Percentiles rank a stretch among this genome's conserved stretches.
Evolutionary conservation across 2,329 filamentous ascomycete species (phyloP).

Genomic region (Phaeosphaeriaceae sp.): DNA sequence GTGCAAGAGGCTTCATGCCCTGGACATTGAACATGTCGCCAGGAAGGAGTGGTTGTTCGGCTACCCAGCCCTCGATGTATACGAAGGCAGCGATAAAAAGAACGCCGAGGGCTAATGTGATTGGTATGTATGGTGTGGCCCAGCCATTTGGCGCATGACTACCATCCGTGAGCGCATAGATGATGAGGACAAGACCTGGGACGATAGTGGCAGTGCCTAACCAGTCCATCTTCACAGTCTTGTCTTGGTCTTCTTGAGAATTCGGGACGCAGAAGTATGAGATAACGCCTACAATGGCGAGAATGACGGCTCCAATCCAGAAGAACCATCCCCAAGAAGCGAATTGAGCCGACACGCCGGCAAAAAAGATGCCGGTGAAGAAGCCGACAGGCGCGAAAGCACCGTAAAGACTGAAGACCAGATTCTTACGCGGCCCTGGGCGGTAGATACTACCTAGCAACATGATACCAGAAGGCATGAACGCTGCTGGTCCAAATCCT

Average conservation of each 20-base stretch:
- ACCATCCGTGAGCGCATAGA: slow-evolving; percentile 77
- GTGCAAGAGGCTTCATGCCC: slow-evolving; percentile 61
- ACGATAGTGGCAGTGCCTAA: slow-evolving; percentile 43
- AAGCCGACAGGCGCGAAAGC: slow-evolving; percentile 59
- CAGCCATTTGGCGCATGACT: slow-evolving; percentile 72
- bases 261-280: slow-evolving; percentile 42
- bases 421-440: slow-evolving; percentile 71
- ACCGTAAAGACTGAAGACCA: slow-evolving; percentile 67
- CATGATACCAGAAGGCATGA: slow-evolving; percentile 72
- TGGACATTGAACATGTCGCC: slow-evolving; percentile 71
- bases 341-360: slow-evolving; percentile 40
- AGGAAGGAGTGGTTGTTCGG: slow-evolving; percentile 71
- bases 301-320: slow-evolving; percentile 41
- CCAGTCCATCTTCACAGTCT: slow-evolving; percentile 47
- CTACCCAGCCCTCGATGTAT: slow-evolving; percentile 76
- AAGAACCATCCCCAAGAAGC: slow-evolving; percentile 44
- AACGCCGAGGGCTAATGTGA: slow-evolving; percentile 68
- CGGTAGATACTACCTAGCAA: slow-evolving; percentile 69
- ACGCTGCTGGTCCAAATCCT: slow-evolving; percentile 75
- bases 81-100: slow-evolving; percentile 65
- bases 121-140: slow-evolving; percentile 74
- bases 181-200: slow-evolving; percentile 69
- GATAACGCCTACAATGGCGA: slow-evolving; percentile 36
- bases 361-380: slow-evolving; percentile 47
- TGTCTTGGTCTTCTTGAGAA: slow-evolving; percentile 15